phyloP scores from a whole-genome alignment of 129 eudicot genomes.

The Flaveria trinervia region DNA sequence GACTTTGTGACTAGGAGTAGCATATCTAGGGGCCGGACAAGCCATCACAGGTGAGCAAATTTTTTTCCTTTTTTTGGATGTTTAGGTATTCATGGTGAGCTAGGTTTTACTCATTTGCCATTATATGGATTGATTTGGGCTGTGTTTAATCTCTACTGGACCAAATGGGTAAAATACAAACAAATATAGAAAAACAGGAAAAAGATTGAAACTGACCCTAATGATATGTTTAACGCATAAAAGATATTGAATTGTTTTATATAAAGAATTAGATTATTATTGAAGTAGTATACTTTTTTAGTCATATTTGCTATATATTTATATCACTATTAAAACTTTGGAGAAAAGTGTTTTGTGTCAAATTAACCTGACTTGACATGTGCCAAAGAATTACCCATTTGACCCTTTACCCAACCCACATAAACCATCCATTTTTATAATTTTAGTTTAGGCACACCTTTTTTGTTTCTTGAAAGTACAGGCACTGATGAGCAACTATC shows the following conservation, averaged over 20 bases:
- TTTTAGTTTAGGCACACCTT: neutral
- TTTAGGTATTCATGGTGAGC: constrained; percentile 1
- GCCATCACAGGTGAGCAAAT: constrained; percentile 57
- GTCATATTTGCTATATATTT: neutral
- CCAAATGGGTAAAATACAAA: neutral
- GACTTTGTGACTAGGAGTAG: constrained; percentile 53
- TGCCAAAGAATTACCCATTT: neutral
- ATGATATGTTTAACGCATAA: neutral
- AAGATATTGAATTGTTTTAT: neutral
- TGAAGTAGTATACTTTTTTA: neutral
- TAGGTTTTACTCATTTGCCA: neutral
- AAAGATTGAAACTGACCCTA: neutral
- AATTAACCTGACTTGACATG: neutral
- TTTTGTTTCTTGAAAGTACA: neutral
- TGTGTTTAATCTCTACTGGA: neutral
- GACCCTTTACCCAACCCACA: neutral
- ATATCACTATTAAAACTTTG: neutral
- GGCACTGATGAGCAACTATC: neutral
- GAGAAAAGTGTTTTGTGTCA: neutral
- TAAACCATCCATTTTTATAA: neutral
- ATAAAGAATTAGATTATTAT: neutral
- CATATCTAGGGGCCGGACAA: constrained; percentile 54
- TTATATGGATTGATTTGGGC: neutral
- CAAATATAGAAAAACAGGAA: neutral
- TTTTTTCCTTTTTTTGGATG: constrained; percentile 1